Conservation (phyloP, 2,329 filamentous ascomycete species). For the Drechslerella coelobrocha region DNA sequence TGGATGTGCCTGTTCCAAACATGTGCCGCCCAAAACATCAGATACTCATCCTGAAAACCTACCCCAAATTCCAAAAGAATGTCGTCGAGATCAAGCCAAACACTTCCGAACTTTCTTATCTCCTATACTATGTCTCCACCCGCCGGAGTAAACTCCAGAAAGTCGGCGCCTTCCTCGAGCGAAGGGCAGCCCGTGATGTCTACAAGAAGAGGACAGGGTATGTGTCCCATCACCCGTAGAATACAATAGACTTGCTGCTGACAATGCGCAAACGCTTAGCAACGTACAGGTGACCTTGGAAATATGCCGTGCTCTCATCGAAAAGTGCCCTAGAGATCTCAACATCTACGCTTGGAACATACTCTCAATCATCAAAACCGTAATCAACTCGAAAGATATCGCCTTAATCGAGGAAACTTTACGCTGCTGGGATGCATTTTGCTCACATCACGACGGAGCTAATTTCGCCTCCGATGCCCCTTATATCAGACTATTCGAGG, state of each 20-base stretch:
- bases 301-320: slow-evolving; percentile 87
- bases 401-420: slow-evolving; percentile 91
- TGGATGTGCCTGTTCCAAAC: slow-evolving; percentile 48
- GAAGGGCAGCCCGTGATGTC: slow-evolving; percentile 89
- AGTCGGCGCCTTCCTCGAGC: slow-evolving; percentile 91
- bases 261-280: slow-evolving; percentile 62
- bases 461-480: slow-evolving; percentile 83
- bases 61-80: slow-evolving; percentile 88
- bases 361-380: slow-evolving; percentile 80
- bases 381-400: slow-evolving; percentile 85
- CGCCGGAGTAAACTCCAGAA: slow-evolving; percentile 95
- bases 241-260: slow-evolving; percentile 28
- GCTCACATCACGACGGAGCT: slow-evolving; percentile 83
- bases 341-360: slow-evolving; percentile 86
- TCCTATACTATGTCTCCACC: slow-evolving; percentile 95
- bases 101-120: slow-evolving; percentile 93
- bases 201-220: slow-evolving; percentile 87
- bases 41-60: slow-evolving; percentile 94
- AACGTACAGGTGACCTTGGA: slow-evolving; percentile 95
- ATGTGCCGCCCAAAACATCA: slow-evolving; percentile 85
- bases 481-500: slow-evolving; percentile 81
- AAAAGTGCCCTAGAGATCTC: slow-evolving; percentile 88
- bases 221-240: slow-evolving; percentile 53
- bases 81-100: slow-evolving; percentile 93
- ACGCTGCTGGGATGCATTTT: slow-evolving; percentile 85